These are phyloP conservation scores for Lachnellula arida DNA, from an alignment of 2,329 filamentous ascomycete genomes.

Conservation along the genomic window DNA sequence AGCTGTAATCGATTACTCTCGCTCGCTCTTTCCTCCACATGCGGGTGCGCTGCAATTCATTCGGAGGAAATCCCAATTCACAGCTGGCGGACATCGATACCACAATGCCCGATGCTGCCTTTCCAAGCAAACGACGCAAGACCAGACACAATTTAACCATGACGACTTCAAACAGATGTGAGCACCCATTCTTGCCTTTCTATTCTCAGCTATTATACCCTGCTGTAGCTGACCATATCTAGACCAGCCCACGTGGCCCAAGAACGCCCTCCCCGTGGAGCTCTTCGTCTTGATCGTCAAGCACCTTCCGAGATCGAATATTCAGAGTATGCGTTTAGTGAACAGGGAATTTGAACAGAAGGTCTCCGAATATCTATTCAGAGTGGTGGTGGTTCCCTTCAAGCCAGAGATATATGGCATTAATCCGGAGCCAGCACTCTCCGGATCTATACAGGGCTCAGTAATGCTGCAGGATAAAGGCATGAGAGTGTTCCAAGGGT, in stretches of 20 bases:
- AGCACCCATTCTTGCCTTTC: neutral
- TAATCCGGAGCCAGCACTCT: slow-evolving; percentile 32
- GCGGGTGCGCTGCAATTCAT: slow-evolving; percentile 43
- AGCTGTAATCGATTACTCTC: too few species aligned
- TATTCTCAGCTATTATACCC: neutral
- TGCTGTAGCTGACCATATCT: neutral
- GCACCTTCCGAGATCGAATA: slow-evolving; percentile 51
- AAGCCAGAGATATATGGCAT: slow-evolving; percentile 58
- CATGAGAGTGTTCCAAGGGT: slow-evolving; percentile 54
- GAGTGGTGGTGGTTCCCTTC: slow-evolving; percentile 61
- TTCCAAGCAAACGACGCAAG: slow-evolving; percentile 21
- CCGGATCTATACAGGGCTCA: slow-evolving; percentile 15
- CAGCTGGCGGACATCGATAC: neutral
- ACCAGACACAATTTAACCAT: slow-evolving; percentile 3
- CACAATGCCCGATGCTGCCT: slow-evolving; percentile 7
- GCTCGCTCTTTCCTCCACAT: too few species aligned
- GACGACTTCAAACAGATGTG: neutral
- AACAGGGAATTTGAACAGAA: slow-evolving; percentile 54
- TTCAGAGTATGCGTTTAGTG: slow-evolving; percentile 58
- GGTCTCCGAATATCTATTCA: slow-evolving; percentile 54
- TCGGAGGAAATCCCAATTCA: neutral
- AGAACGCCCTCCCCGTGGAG: slow-evolving; percentile 50
- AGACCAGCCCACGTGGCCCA: slow-evolving; percentile 33
- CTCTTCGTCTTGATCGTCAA: slow-evolving; percentile 54
- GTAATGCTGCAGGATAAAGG: slow-evolving; percentile 41